Evolutionary conservation across 768 basidiomycete species (phyloP), one percentile per base, ranked within the genome.

Genomic region (Postia placenta): DNA sequence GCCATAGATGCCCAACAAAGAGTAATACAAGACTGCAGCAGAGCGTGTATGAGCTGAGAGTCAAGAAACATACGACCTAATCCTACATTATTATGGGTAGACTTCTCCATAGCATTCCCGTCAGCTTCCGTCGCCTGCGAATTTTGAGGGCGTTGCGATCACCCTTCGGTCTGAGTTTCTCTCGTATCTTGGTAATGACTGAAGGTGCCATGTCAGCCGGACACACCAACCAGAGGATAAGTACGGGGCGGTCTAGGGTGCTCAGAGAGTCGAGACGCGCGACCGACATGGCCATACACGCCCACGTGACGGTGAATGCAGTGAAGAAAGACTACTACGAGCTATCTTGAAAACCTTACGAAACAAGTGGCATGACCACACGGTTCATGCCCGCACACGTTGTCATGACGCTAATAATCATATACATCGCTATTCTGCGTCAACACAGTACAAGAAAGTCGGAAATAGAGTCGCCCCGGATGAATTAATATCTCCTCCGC

Each of bases 1-100:
- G 77, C 92, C 93, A 98, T n/a, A 79, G 42, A 64, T 90, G 82
- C 11, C 92, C 92, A 4, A 70, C 67, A 22, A 73, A 45, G 45
- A 91, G 75, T 22, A 96, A 67, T 4, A 69, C 38, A 2, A 75
- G 53, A 64, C 90, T 90, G 50, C 20, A 22, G 11, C 6, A 11
- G 11, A 33, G 15, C n/a, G n/a, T n/a, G n/a, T n/a, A n/a, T n/a
- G n/a, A n/a, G n/a, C n/a, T n/a, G n/a, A n/a, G n/a, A n/a, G n/a
- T 35, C 33, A 35, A 9, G 33, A 35, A n/a, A 35, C 11, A 9
- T 35, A n/a, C 9, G 33, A 35, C 9, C 38, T 17, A 6, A 19
- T 26, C 54, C 30, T 22, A 59, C 59, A 37, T 66, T 44, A 68
- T 56, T 35, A 41, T 57, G 58, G 61, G 64, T 52, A 63, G 67